Conservation (phyloP, 2,329 filamentous ascomycete species). For the Epichloe elymi region DNA sequence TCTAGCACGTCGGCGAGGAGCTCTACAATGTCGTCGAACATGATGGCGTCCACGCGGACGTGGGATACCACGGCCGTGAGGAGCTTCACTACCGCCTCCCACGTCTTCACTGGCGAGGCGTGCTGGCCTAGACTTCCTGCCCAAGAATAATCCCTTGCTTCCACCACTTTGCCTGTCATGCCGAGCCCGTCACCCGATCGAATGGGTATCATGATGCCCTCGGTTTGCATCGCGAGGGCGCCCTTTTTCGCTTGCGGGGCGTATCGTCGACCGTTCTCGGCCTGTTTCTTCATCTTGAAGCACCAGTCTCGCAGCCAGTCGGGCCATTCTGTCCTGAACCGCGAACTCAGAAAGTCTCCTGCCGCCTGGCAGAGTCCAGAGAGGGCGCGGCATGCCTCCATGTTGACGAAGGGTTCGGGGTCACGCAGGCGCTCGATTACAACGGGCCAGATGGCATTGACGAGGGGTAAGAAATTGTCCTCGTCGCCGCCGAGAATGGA, state of each 20-base stretch:
- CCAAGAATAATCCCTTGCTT: conserved; percentile 4
- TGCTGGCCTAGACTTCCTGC: conserved; percentile 40
- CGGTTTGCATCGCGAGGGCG: background rate
- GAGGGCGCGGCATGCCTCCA: conserved; percentile 58
- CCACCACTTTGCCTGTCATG: conserved; percentile 7
- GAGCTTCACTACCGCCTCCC: conserved; percentile 47
- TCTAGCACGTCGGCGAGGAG: conserved; percentile 41
- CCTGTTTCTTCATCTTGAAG: conserved; percentile 28
- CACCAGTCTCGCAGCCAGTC: conserved; percentile 39
- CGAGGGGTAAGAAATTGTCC: conserved; percentile 71
- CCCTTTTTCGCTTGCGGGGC: background rate
- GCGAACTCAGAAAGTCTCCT: conserved; percentile 66
- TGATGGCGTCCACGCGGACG: conserved; percentile 51
- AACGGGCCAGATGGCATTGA: conserved; percentile 86
- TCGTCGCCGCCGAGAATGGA: conserved; percentile 63
- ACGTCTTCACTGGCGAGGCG: conserved; percentile 47
- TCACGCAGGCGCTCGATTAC: conserved; percentile 56
- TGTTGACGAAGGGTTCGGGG: conserved; percentile 51
- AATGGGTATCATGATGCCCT: conserved; percentile 20
- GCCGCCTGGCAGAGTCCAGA: conserved; percentile 55
- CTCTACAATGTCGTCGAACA: conserved; percentile 59
- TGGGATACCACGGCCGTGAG: conserved; percentile 47
- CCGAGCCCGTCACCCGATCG: conserved; percentile 12
- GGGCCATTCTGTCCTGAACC: conserved; percentile 63
- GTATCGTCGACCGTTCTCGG: conserved; percentile 12